Conservation (phyloP, 169 alveolate genomes). For the Cyclospora cayetanensis region DNA sequence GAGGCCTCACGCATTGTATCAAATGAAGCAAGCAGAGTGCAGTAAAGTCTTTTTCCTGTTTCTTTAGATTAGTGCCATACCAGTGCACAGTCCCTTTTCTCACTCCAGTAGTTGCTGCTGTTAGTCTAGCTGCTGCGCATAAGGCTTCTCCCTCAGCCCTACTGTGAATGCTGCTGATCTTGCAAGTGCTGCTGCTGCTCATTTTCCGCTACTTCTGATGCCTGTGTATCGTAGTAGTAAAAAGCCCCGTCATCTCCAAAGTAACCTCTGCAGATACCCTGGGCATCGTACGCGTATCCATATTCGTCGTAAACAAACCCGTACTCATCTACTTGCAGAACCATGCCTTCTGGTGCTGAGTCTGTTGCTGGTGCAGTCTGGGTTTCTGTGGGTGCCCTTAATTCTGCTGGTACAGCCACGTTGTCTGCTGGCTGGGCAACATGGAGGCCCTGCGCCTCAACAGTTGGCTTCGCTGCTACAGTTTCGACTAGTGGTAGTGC, state of each 20-base stretch:
- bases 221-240: not conserved
- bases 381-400: not conserved
- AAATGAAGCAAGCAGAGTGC: too few relatives aligned
- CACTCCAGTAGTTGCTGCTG: not conserved
- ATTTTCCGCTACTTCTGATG: not conserved
- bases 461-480: not conserved
- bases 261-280: slow-evolving; percentile 38
- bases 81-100: too few relatives aligned
- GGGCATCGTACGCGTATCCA: slow-evolving; percentile 56
- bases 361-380: slow-evolving; percentile 2
- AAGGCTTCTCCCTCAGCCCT: too few relatives aligned
- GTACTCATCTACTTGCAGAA: slow-evolving; percentile 8
- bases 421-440: not conserved
- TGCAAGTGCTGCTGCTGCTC: slow-evolving; percentile 24
- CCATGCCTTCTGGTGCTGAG: not conserved
- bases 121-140: not conserved
- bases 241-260: slow-evolving; percentile 26
- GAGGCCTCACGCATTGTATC: too few relatives aligned
- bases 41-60: too few relatives aligned
- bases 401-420: not conserved
- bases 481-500: not conserved
- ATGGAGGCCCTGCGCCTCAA: not conserved
- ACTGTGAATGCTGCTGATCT: not conserved
- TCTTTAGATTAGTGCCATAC: too few relatives aligned
- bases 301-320: slow-evolving; percentile 46